Percentiles rank a stretch among this genome's conserved stretches.
phyloP scores from a whole-genome alignment of 2,329 filamentous ascomycete genomes.

The Metarhizium album region DNA sequence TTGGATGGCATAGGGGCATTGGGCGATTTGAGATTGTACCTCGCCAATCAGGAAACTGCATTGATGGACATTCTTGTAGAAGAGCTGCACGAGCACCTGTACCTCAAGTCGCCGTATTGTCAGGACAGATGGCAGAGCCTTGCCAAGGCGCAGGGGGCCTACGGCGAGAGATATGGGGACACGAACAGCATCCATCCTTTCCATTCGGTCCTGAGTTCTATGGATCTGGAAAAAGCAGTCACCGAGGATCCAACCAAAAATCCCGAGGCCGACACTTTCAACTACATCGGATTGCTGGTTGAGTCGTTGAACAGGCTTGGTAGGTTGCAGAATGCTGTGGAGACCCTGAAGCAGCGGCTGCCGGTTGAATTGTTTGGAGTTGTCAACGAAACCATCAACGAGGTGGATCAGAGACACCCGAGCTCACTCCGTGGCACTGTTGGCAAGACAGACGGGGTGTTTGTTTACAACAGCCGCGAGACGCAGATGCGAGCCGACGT shows the following conservation, averaged over 20 bases:
- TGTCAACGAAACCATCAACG: constrained; percentile 88
- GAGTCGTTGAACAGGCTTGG: constrained; percentile 87
- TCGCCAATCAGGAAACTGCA: constrained; percentile 84
- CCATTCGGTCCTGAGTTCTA: constrained; percentile 45
- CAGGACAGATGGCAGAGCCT: constrained; percentile 90
- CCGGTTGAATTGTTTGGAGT: constrained; percentile 90
- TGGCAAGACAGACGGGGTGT: constrained; percentile 42
- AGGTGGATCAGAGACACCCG: constrained; percentile 89
- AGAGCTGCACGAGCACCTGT: constrained; percentile 92
- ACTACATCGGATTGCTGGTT: constrained; percentile 78
- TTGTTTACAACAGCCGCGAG: constrained; percentile 56
- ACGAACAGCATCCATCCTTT: constrained; percentile 40
- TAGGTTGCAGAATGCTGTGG: constrained; percentile 72
- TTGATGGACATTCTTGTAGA: constrained; percentile 94
- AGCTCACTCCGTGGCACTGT: constrained; percentile 55
- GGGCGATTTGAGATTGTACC: constrained; percentile 73
- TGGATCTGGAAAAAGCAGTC: constrained; percentile 51
- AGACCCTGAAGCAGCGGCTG: constrained; percentile 83
- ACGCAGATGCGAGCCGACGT: constrained; percentile 73
- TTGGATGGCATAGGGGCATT: constrained; percentile 86
- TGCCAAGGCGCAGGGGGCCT: constrained; percentile 51
- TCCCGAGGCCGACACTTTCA: constrained; percentile 89
- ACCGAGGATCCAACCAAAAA: constrained; percentile 86
- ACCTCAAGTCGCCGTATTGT: constrained; percentile 95
- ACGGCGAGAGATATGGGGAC: constrained; percentile 37